Evolutionary conservation across 1,139 yeast species (phyloP), one percentile per base, ranked within the genome.

Genomic region (Pichiaceae sp.): DNA sequence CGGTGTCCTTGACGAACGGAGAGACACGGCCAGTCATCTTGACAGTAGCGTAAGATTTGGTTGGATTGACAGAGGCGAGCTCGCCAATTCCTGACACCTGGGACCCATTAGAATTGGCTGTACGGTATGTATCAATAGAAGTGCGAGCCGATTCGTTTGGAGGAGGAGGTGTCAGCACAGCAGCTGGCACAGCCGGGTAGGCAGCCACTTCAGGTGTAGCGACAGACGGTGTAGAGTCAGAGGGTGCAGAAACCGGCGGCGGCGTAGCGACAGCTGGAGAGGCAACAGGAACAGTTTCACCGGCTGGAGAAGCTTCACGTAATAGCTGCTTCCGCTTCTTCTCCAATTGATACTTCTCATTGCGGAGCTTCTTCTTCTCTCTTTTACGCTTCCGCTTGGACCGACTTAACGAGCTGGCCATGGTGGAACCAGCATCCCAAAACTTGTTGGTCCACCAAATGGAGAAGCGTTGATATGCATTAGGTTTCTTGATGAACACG

Each of bases 401-500:
- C n/a, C 17, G 17, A 4, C 15, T 24, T 12, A 24, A 12, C 34
- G 14, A 24, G 4, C 15, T 23, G 17, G 30, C 23, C 7, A 32
- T 27, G 16, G 19, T 21, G 12, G 12, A 23, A 4, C 23, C 29
- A 9, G 23, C 14, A 7, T 15, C 29, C 34, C 34, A 32, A 9
- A 32, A 12, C n/a, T 17, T 16, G 7, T 23, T 9, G 9, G 23
- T 14, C 29, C 25, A 32, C 34, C 34, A 32, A 8, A 7, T 29
- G 3, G 23, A 15, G 5, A 24, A 11, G 29, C 21, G 15, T 12
- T 16, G 8, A 19, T n/a, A 25, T n/a, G n/a, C 11, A 20, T 17
- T 25, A 16, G 16, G 17, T 15, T 25, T 17, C 21, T 7, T 21
- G 17, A 25, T 11, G 30, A 32, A 15, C 16, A 68, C 66, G 46